Percentiles rank a stretch among this genome's conserved stretches.
Conservation (phyloP, 768 basidiomycete species). For the Russula olivacea region DNA sequence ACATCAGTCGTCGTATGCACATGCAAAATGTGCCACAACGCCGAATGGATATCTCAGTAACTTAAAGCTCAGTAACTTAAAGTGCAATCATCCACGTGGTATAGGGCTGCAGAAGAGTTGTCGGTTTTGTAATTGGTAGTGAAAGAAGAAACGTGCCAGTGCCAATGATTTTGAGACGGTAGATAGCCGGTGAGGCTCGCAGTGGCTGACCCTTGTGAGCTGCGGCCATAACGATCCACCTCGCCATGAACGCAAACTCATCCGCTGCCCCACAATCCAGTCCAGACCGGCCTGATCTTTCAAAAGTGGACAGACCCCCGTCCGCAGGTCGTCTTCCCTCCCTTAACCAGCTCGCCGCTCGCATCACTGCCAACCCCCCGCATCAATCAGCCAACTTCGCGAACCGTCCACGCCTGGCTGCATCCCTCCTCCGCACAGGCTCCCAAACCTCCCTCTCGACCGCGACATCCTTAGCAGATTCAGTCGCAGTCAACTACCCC, state of each 20-base stretch:
- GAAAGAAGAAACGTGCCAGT: background rate
- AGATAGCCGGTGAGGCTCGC: background rate
- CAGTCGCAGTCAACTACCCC: conserved; percentile 59
- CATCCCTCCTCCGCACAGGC: conserved; percentile 60
- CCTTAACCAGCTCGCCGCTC: conserved; percentile 75
- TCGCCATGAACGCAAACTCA: conserved; percentile 22
- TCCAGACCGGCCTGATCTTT: background rate
- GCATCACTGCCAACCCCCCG: conserved; percentile 48
- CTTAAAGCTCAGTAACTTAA: background rate
- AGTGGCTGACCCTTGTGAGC: background rate
- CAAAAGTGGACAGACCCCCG: conserved; percentile 35
- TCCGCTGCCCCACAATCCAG: background rate
- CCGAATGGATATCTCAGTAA: background rate
- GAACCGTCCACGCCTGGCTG: conserved; percentile 64
- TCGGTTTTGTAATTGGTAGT: background rate
- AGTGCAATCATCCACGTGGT: background rate
- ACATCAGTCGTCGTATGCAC: too few species aligned
- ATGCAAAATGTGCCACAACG: too few species aligned
- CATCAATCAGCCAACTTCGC: conserved; percentile 26
- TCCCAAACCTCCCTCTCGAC: conserved; percentile 39
- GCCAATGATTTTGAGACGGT: too few species aligned
- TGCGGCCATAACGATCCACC: conserved; percentile 1
- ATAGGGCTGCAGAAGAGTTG: background rate
- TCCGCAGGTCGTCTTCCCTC: conserved; percentile 52
- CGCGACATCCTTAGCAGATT: conserved; percentile 44